phyloP scores from a whole-genome alignment of 2,329 filamentous ascomycete genomes.

The Emergomyces africanus region DNA sequence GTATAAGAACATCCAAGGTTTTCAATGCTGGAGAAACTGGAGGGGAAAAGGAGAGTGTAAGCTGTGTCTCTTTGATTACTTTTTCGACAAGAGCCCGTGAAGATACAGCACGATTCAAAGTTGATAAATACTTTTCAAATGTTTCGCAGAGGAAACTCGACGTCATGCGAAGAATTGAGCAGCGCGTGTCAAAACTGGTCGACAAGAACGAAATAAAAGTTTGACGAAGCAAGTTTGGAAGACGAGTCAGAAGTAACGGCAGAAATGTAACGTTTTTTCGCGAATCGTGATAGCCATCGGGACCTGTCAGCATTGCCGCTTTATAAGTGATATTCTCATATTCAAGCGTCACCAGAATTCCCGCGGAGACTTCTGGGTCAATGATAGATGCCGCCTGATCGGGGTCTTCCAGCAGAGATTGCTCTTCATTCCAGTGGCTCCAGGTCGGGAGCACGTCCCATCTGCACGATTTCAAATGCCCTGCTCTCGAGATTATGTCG shows the following conservation, averaged over 20 bases:
- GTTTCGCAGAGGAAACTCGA: slow-evolving; percentile 33
- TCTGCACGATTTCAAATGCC: slow-evolving; percentile 34
- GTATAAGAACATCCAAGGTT: slow-evolving; percentile 22
- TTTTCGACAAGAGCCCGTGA: slow-evolving; percentile 15
- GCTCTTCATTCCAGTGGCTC: slow-evolving; percentile 18
- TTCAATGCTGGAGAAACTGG: slow-evolving; percentile 23
- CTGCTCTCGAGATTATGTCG: slow-evolving; percentile 32
- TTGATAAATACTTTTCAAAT: slow-evolving; percentile 29
- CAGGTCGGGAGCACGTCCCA: slow-evolving; percentile 30
- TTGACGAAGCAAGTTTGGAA: slow-evolving; percentile 38
- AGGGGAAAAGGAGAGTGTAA: slow-evolving; percentile 26
- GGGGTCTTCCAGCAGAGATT: slow-evolving; percentile 12
- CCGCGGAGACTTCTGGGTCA: slow-evolving; percentile 23
- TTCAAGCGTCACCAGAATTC: slow-evolving; percentile 31
- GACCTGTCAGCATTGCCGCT: slow-evolving; percentile 34
- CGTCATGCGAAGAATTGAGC: slow-evolving; percentile 32
- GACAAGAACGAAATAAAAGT: slow-evolving; percentile 37
- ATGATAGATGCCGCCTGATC: slow-evolving; percentile 15
- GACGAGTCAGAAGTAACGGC: slow-evolving; percentile 38
- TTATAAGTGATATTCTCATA: slow-evolving; percentile 39
- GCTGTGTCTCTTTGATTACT: slow-evolving; percentile 26
- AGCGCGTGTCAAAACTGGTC: slow-evolving; percentile 39
- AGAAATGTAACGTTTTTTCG: slow-evolving; percentile 32
- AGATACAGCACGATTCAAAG: slow-evolving; percentile 1
- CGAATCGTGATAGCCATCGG: slow-evolving; percentile 7